These are phyloP conservation scores for Didymella pinodella DNA, from an alignment of 2,329 filamentous ascomycete species.

Conservation along the genomic window DNA sequence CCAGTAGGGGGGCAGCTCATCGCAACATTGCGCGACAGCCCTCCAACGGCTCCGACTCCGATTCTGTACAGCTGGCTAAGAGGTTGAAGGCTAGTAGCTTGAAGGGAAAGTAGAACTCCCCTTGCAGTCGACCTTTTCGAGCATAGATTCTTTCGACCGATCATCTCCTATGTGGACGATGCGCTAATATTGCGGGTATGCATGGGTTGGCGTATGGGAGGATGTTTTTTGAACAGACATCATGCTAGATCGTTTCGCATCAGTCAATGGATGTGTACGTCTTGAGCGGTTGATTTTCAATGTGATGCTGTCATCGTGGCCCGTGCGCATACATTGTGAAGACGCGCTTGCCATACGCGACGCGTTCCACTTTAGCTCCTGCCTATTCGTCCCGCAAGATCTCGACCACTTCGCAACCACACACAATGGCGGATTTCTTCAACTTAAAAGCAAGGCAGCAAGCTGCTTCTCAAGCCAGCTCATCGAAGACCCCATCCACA, in stretches of 20 bases:
- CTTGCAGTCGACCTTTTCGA: slow-evolving; percentile 25
- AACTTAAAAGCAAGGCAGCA: slow-evolving; percentile 85
- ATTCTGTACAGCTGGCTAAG: slow-evolving; percentile 69
- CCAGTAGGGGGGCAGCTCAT: slow-evolving; percentile 49
- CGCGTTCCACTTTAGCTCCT: slow-evolving; percentile 44
- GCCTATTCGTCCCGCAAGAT: slow-evolving; percentile 18
- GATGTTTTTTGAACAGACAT: slow-evolving; percentile 1
- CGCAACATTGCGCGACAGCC: slow-evolving; percentile 35
- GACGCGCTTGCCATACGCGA: slow-evolving; percentile 33
- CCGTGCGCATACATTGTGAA: slow-evolving; percentile 37
- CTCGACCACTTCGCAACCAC: slow-evolving; percentile 15
- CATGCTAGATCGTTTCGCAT: slow-evolving; percentile 12
- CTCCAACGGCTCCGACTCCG: slow-evolving; percentile 55
- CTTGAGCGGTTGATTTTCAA: neutral
- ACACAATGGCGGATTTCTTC: slow-evolving; percentile 86
- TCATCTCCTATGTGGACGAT: slow-evolving; percentile 7
- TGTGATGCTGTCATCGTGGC: slow-evolving; percentile 15
- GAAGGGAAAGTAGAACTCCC: slow-evolving; percentile 42
- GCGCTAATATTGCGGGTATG: slow-evolving; percentile 5
- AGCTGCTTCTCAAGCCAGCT: slow-evolving; percentile 75
- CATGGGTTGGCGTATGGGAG: slow-evolving; percentile 19
- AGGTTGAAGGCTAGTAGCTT: slow-evolving; percentile 69
- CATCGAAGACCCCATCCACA: slow-evolving; percentile 69
- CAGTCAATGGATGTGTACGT: neutral
- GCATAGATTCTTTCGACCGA: slow-evolving; percentile 33